phyloP scores from a whole-genome alignment of 192 early-diverging fungal species.

The Coemansia sp. region DNA sequence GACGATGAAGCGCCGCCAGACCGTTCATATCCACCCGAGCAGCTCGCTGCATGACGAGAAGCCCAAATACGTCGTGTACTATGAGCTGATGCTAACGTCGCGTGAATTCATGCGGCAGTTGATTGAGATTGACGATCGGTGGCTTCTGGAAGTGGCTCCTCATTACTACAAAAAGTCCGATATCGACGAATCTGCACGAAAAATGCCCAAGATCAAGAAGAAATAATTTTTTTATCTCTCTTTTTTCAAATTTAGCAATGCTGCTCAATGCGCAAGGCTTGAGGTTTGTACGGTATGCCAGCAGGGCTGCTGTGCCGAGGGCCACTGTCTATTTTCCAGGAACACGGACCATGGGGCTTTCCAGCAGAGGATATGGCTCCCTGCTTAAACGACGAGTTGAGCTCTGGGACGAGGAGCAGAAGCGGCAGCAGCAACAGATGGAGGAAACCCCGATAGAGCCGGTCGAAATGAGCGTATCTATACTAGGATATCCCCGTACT shows the following conservation, averaged over 20 bases:
- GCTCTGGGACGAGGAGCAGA: constrained; percentile 29
- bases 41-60: constrained; percentile 75
- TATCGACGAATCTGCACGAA: constrained; percentile 46
- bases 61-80: constrained; percentile 88
- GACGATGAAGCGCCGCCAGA: constrained; percentile 86
- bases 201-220: constrained; percentile 46
- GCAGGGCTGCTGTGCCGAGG: no score
- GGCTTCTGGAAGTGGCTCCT: constrained; percentile 79
- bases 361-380: not conserved
- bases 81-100: constrained; percentile 88
- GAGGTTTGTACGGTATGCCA: no score
- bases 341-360: not conserved
- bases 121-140: constrained; percentile 85
- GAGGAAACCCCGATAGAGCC: not conserved
- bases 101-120: constrained; percentile 96
- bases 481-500: constrained; percentile 9
- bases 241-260: no score
- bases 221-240: not conserved
- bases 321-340: no score
- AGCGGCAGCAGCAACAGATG: constrained; percentile 17
- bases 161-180: constrained; percentile 92
- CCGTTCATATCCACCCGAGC: constrained; percentile 90
- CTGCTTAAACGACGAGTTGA: constrained; percentile 13
- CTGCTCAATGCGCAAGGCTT: not conserved
- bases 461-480: not conserved